Base-by-base conservation (phyloP, 2,329 filamentous ascomycete species). In the Seiridium cupressi region DNA sequence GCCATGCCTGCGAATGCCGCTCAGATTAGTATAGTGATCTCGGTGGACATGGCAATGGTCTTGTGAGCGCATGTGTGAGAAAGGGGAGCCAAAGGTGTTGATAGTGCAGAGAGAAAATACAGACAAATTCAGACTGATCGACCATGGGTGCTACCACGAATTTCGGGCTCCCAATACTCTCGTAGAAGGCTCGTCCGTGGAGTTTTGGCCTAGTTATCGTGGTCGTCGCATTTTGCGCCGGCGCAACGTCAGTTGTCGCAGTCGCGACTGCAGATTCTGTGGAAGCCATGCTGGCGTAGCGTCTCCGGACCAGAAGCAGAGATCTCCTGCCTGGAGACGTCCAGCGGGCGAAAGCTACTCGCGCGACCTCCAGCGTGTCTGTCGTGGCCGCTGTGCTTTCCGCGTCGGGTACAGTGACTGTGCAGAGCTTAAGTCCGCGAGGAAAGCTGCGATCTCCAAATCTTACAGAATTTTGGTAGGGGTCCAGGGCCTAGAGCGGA, bases 131-230 rank as follows among this genome's bases (percentile, higher is more conserved):
- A 38, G 93, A 97, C 75, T 97, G 92, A 72, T 99, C 94, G 31
- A 99, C 95, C 95, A 99, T 99, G 42, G 95, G 95, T 40, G 95
- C 95, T 59, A 99, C 84, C 36, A 99, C 86, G 65, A 90, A 89
- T 76, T 92, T 97, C 2, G 95, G 95, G 62, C 90, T 93, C 31
- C 95, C 95, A 63, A 99, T 90, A 72, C 91, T 96, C 78, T 97
- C 88, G 72, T 98, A 99, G 73, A 99, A 98, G 10, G 90, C 91
- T 60, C 95, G 83, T 1, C 95, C 95, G 68, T 90, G 86, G 31
- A 96, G 79, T 74, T 94, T 96, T 32, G 67, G 51, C 58, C 70
- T 74, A 34, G 70, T 63, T 4, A 66, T 63, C 35, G 65, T 62
- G 18, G 68, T 65, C 38, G 64, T 61, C 8, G 63, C 42, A 18